Evolutionary conservation across 2,329 filamentous ascomycete species (phyloP).

Genomic region (Botryosphaeria dothidea): DNA sequence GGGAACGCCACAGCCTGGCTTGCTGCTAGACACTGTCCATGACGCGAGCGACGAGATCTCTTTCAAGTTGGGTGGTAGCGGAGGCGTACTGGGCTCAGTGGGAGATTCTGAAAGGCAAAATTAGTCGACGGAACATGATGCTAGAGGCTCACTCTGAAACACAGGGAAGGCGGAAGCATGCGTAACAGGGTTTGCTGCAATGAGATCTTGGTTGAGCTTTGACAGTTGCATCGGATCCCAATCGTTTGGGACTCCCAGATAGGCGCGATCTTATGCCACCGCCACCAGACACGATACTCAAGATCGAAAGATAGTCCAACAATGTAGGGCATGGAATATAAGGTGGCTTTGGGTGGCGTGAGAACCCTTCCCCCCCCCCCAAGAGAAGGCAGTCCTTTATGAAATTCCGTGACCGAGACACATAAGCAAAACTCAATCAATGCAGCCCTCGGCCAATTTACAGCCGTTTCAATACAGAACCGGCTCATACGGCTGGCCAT

Average conservation of each 20-base stretch:
- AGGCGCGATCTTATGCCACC: background rate
- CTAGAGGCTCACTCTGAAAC: background rate
- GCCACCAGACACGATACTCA: background rate
- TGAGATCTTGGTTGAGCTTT: slow-evolving; percentile 11
- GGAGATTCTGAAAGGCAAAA: background rate
- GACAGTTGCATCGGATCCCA: background rate
- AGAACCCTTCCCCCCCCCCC: background rate
- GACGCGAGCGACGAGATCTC: slow-evolving; percentile 83
- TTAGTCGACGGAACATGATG: background rate
- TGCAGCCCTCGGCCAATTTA: too few relatives aligned
- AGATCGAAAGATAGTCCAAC: background rate
- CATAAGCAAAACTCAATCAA: background rate
- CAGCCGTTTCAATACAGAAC: too few relatives aligned
- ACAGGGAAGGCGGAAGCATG: background rate
- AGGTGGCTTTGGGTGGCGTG: background rate
- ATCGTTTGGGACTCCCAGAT: background rate
- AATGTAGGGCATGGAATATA: background rate
- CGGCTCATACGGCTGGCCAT: background rate
- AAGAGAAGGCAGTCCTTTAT: background rate
- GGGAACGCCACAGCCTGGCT: slow-evolving; percentile 76
- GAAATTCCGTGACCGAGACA: background rate
- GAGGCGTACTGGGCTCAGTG: slow-evolving; percentile 12
- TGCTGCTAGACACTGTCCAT: slow-evolving; percentile 80
- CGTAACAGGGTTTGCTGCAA: background rate
- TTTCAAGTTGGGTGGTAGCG: slow-evolving; percentile 54